phyloP scores from a whole-genome alignment of 1,284 basidiomycete genomes.

The Trichosporon sp. region DNA sequence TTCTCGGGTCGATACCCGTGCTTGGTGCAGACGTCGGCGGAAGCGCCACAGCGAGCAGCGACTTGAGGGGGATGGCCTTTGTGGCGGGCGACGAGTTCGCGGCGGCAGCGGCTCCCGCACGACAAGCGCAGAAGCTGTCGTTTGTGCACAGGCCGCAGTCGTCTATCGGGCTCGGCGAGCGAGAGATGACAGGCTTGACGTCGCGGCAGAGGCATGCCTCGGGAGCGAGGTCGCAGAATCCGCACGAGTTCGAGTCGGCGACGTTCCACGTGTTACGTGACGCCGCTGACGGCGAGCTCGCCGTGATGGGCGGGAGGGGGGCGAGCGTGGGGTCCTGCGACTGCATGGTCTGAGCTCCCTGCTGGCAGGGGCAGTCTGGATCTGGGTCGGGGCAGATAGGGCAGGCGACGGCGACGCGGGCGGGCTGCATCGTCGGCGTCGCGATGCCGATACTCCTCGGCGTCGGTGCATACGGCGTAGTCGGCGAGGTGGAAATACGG shows the following conservation, averaged over 20 bases:
- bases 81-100: background rate
- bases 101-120: conserved; percentile 18
- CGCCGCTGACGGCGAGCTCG: background rate
- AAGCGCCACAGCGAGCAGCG: background rate
- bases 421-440: conserved; percentile 1
- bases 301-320: background rate
- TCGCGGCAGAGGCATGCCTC: conserved; percentile 41
- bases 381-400: conserved; percentile 47
- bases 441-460: conserved; percentile 7
- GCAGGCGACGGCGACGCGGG: conserved; percentile 24
- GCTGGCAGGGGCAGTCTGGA: conserved; percentile 45
- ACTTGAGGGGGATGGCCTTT: background rate
- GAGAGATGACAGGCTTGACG: conserved; percentile 29
- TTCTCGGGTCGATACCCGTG: background rate
- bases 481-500: conserved; percentile 1
- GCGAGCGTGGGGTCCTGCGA: conserved; percentile 6
- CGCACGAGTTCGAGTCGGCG: conserved; percentile 24
- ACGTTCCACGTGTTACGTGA: background rate
- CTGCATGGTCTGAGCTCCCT: conserved; percentile 8
- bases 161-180: conserved; percentile 20
- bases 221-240: conserved; percentile 33
- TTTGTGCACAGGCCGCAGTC: conserved; percentile 40
- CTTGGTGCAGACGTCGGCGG: background rate
- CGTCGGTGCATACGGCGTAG: conserved; percentile 3
- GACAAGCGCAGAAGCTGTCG: conserved; percentile 41